A percentile compares a stretch with the other conserved stretches of the same genome.
These are phyloP conservation scores for Hypoxylon intermedium DNA, from an alignment of 495 filamentous ascomycete genomes.

Conservation along the genomic window DNA sequence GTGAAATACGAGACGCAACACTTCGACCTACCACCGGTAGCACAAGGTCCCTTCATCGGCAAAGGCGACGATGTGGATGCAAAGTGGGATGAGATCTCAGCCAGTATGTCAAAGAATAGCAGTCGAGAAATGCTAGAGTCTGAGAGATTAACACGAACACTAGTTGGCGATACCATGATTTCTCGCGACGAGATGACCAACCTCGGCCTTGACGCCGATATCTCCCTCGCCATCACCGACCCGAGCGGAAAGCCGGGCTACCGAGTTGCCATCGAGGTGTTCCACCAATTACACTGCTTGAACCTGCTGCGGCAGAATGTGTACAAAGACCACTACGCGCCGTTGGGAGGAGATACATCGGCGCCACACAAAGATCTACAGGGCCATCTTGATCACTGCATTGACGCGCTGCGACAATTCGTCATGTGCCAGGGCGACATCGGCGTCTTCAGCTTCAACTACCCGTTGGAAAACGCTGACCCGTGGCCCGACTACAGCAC, in stretches of 20 bases:
- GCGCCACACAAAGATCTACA: conserved; percentile 39
- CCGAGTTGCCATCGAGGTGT: conserved; percentile 61
- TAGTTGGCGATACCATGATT: conserved; percentile 60
- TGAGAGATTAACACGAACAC: conserved; percentile 1
- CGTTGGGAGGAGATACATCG: conserved; percentile 48
- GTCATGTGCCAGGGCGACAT: conserved; percentile 60
- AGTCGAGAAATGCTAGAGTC: not conserved
- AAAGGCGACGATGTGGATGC: conserved; percentile 53
- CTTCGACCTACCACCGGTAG: conserved; percentile 50
- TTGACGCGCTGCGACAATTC: conserved; percentile 58
- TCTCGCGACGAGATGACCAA: conserved; percentile 54
- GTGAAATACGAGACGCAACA: conserved; percentile 54
- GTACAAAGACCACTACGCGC: conserved; percentile 57
- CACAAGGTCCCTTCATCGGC: conserved; percentile 52
- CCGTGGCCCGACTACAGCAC: conserved; percentile 59
- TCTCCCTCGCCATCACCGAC: conserved; percentile 55
- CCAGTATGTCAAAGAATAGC: conserved; percentile 40
- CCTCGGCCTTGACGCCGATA: conserved; percentile 53
- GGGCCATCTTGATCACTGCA: conserved; percentile 56
- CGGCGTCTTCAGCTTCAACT: conserved; percentile 59
- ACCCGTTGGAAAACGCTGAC: conserved; percentile 47
- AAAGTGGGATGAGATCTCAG: conserved; percentile 54
- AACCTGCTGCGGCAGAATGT: conserved; percentile 58
- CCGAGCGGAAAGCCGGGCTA: conserved; percentile 58
- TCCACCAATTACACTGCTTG: conserved; percentile 64